Evolutionary conservation across 225 moss, liverwort and hornwort species (phyloP).

Genomic region (Climacium dendroides): DNA sequence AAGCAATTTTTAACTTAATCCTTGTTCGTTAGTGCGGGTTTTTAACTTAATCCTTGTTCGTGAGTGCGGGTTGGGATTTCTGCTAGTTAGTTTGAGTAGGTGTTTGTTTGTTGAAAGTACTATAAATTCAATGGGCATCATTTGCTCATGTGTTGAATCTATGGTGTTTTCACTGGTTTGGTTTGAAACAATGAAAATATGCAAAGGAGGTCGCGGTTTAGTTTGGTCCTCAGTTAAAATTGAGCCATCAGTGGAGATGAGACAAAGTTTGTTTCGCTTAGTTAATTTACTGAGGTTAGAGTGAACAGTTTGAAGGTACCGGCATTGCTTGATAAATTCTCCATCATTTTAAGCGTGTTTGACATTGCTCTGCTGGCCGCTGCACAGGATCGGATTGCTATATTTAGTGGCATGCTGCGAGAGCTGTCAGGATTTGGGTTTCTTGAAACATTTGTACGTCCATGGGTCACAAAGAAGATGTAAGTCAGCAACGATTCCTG

Average conservation of each 20-base stretch:
- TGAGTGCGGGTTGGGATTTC: background rate
- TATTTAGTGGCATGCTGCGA: conserved; percentile 78
- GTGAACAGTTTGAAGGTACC: background rate
- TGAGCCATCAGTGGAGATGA: background rate
- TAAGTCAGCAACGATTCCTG: conserved; percentile 22
- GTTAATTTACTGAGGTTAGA: background rate
- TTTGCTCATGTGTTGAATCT: background rate
- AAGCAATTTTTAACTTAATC: no score
- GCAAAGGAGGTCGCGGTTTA: background rate
- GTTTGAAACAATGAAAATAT: background rate
- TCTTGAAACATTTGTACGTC: conserved; percentile 56
- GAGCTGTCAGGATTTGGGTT: conserved; percentile 81
- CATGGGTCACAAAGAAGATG: conserved; percentile 79
- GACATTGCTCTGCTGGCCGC: background rate
- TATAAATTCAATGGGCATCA: background rate
- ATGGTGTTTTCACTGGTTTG: background rate
- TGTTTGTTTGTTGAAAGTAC: background rate
- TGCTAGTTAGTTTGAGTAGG: background rate
- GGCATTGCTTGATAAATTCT: background rate
- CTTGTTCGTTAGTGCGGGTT: background rate
- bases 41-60: background rate
- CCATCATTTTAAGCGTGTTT: background rate
- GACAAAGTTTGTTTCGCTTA: background rate
- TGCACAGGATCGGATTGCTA: conserved; percentile 64
- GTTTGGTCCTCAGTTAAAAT: background rate